Evolutionary conservation across 495 filamentous ascomycete genomes (phyloP), one percentile per base, ranked within the genome.

Genomic region (Neurospora hispaniola): DNA sequence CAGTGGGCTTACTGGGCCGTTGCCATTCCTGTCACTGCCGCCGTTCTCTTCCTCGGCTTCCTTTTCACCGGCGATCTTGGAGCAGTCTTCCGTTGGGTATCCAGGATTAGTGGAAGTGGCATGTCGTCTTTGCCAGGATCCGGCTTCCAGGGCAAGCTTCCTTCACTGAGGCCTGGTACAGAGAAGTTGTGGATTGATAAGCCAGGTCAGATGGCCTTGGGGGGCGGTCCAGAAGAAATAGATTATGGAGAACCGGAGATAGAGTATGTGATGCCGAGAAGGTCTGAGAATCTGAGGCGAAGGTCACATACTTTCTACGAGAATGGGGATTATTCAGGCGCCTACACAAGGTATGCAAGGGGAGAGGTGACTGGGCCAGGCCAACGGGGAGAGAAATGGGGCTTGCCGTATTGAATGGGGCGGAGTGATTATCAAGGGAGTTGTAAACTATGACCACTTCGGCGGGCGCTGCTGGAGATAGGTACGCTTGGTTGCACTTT

Each of bases 1-100:
- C 85, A 88, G 76, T 80, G 81, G 79, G 75, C 84, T 2, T 88
- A 85, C 74, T 89, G 86, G 87, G 80, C 78, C 6, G 75, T 80
- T 4, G 83, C 86, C 1, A 23, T 84, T 1, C 86, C 87, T 2
- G 77, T 87, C 0, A 86, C 85, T 0, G 73, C 82, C 1, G 42
- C 81, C 3, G 80, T 87, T 42, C 75, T 84, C 71, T 42, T 82
- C 16, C 42, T 79, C 3, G 80, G 79, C 5, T 69, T 84, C 23
- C 75, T 79, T 46, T 83, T 79, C 78, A 81, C 81, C 3, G 76
- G 74, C 10, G 76, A 77, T 42, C 14, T 77, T 73, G 75, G 73
- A 35, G 14, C 54, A 31, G 27, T 18, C 6, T 66, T 66, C 54
- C 54, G 54, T 8, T 66, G 54, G 54, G 54, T 66, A 1, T 66